Evolutionary conservation across 805 yeast species (phyloP).

Genomic region (Isabelozyma gotoi): DNA sequence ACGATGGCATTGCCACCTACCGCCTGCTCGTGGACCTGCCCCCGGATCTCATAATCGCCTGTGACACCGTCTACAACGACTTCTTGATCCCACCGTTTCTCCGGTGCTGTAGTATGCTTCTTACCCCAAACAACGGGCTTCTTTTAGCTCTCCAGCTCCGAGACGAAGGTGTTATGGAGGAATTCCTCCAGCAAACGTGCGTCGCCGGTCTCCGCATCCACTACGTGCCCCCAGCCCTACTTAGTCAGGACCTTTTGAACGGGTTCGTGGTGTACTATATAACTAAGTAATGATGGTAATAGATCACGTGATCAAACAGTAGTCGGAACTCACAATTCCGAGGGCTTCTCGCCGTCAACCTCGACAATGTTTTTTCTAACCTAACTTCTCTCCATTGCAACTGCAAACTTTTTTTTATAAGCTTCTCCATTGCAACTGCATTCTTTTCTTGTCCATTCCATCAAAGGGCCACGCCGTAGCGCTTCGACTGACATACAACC

Average conservation of each 20-base stretch:
- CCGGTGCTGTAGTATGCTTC: constrained; percentile 35
- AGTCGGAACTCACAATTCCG: not conserved
- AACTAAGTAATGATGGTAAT: not conserved
- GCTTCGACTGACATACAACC: not conserved
- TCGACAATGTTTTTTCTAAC: not conserved
- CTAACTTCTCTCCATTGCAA: no score
- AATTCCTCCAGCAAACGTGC: constrained; percentile 38
- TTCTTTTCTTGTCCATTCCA: not conserved
- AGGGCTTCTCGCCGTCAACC: not conserved
- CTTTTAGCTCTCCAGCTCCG: constrained; percentile 54
- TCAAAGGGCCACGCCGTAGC: not conserved
- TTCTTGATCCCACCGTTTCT: constrained; percentile 53
- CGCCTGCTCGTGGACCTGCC: constrained; percentile 4
- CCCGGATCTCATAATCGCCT: constrained; percentile 55
- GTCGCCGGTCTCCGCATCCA: constrained; percentile 32
- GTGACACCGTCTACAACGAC: constrained; percentile 68
- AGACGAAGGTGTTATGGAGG: constrained; percentile 48
- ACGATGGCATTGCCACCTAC: constrained; percentile 28
- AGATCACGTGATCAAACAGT: not conserved
- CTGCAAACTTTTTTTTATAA: no score
- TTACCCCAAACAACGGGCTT: constrained; percentile 35
- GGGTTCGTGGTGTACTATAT: constrained; percentile 50
- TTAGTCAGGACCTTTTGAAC: constrained; percentile 28
- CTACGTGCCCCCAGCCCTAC: constrained; percentile 25
- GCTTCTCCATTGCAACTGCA: no score